Evolutionary conservation across 768 basidiomycete species (phyloP), one percentile per base, ranked within the genome.

Genomic region (Rhodocollybia butyracea): DNA sequence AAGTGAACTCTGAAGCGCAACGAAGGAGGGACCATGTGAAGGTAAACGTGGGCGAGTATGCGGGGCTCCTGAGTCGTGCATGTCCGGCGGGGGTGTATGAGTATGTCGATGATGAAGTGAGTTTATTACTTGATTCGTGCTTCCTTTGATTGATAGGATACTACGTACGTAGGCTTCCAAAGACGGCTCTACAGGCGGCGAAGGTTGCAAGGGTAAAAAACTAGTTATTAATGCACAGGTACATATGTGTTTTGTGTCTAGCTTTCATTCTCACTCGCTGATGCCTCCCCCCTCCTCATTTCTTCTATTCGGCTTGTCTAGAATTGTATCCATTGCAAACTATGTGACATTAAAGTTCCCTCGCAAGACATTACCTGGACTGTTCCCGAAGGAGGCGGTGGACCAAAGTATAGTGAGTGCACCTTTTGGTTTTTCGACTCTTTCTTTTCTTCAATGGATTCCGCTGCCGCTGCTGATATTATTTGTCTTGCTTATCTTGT

Each of bases 31-130:
- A 81, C 22, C 96, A 98, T 66, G 91, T 96, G 5, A 67, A 79
- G 55, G 72, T 72, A 39, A 98, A 98, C 68, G 79, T 86, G 0
- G 76, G 76, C 46, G 83, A 91, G 61, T 99, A 86, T 66, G 96
- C 90, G 0, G 93, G 94, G 6, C 68, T 98, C 24, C 76, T 99
- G n/a, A 88, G 88, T 1, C 78, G 84, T 4, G 95, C 88, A 3
- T 99, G 96, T 69, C 96, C 96, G 1, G 96, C 97, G 0, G 91
- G 85, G 3, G 96, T 98, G 38, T 99, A 99, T 68, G 96, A 99
- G 72, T 99, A 99, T 65, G 87, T 95, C 2, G 83, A 90, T 29
- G 86, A 80, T 17, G 86, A 88, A 59, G 5, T n/a, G n/a, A n/a
- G n/a, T n/a, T n/a, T n/a, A n/a, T n/a, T n/a, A n/a, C n/a, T n/a